Evolutionary conservation across 768 basidiomycete species (phyloP).

Genomic region (Tulasnella calospora): DNA sequence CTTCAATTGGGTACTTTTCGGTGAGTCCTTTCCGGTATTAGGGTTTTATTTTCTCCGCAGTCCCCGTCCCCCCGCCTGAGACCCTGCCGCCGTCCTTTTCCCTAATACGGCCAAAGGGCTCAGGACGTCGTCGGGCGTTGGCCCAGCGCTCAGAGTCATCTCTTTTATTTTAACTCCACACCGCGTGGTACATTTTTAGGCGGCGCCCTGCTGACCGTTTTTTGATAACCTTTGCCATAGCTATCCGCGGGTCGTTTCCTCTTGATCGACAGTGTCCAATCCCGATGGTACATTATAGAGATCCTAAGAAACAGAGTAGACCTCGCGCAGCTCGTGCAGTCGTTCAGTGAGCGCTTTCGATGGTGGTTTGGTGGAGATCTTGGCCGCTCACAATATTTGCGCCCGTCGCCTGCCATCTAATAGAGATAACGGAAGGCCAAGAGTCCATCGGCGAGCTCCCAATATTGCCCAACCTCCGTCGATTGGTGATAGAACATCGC

Average conservation of each 20-base stretch:
- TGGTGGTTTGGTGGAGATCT: neutral
- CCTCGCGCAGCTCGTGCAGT: conserved; percentile 12
- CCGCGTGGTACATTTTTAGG: neutral
- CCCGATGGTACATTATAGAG: conserved; percentile 19
- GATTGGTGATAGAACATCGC: conserved; percentile 19
- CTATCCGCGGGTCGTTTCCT: conserved; percentile 16
- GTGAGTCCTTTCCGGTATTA: conserved; percentile 18
- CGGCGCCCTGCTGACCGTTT: neutral
- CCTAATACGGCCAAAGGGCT: neutral
- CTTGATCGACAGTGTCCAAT: conserved; percentile 17
- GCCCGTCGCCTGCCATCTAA: neutral
- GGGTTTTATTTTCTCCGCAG: neutral
- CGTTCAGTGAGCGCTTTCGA: conserved; percentile 16
- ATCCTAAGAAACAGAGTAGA: conserved; percentile 6
- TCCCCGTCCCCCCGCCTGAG: neutral
- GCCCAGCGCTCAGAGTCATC: neutral
- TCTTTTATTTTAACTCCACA: neutral
- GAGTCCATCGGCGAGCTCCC: conserved; percentile 21
- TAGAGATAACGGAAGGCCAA: conserved; percentile 25
- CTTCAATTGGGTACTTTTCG: conserved; percentile 20
- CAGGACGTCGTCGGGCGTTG: neutral
- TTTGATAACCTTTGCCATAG: neutral
- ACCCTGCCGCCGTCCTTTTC: neutral
- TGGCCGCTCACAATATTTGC: neutral
- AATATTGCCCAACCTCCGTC: conserved; percentile 13